Evolutionary conservation across 495 filamentous ascomycete genomes (phyloP).

Genomic region (Podospora pseudoanserina): DNA sequence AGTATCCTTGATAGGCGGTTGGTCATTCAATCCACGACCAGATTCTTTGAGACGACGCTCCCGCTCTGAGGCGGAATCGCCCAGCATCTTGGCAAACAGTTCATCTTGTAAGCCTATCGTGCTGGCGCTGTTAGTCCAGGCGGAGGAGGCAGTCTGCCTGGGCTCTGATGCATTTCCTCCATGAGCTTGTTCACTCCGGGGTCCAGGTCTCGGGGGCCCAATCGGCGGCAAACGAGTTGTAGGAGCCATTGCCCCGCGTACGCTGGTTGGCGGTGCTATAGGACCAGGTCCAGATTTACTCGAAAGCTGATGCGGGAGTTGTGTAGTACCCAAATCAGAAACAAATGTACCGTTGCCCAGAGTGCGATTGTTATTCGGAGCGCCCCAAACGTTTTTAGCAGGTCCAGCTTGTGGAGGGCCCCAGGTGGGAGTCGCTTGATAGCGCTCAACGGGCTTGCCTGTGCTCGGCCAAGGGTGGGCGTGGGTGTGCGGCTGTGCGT

Average conservation of each 20-base stretch:
- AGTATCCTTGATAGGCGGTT: slow-evolving; percentile 56
- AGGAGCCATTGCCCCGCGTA: slow-evolving; percentile 14
- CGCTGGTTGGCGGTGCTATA: slow-evolving; percentile 35
- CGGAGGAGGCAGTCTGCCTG: slow-evolving; percentile 19
- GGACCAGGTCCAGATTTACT: slow-evolving; percentile 43
- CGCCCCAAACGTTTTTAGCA: slow-evolving; percentile 68
- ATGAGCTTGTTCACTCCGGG: slow-evolving; percentile 10
- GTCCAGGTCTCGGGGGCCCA: slow-evolving; percentile 34
- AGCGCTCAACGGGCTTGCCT: slow-evolving; percentile 34
- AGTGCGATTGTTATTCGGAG: slow-evolving; percentile 63
- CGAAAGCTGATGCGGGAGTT: slow-evolving; percentile 32
- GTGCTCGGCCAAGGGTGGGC: slow-evolving; percentile 24
- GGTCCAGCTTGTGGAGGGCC: slow-evolving; percentile 39
- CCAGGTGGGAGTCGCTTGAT: slow-evolving; percentile 30
- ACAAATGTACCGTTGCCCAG: slow-evolving; percentile 80
- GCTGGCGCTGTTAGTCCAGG: slow-evolving; percentile 7
- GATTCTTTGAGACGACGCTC: slow-evolving; percentile 31
- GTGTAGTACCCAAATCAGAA: slow-evolving; percentile 51
- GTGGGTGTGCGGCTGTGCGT: slow-evolving; percentile 20
- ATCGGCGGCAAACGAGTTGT: slow-evolving; percentile 37
- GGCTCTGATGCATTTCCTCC: not conserved
- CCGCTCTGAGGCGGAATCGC: slow-evolving; percentile 26
- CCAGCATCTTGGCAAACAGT: slow-evolving; percentile 25
- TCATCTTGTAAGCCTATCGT: slow-evolving; percentile 28
- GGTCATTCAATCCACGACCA: slow-evolving; percentile 29